These are phyloP conservation scores for Saturnispora kantuleensis DNA, from an alignment of 805 yeast species.

Conservation along the genomic window DNA sequence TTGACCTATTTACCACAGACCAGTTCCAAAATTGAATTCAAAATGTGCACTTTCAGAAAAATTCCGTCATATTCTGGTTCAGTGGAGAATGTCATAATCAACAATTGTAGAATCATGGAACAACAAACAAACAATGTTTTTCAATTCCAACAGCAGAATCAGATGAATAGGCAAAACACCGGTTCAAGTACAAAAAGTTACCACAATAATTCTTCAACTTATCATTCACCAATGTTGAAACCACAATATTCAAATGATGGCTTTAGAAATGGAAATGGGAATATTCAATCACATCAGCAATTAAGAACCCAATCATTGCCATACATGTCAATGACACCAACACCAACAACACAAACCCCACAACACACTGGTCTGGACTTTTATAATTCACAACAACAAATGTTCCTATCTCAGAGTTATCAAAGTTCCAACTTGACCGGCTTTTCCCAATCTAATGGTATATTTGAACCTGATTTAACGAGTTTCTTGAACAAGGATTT, in stretches of 20 bases:
- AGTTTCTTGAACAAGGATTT: conserved; percentile 16
- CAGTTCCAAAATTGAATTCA: conserved; percentile 20
- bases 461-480: conserved; percentile 8
- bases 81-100: conserved; percentile 20
- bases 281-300: conserved; percentile 6
- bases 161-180: conserved; percentile 8
- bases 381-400: conserved; percentile 4
- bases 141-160: conserved; percentile 20
- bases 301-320: conserved; percentile 4
- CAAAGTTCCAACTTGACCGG: background rate
- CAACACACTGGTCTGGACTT: conserved; percentile 4
- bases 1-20: conserved; percentile 17
- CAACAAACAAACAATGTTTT: conserved; percentile 20
- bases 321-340: background rate
- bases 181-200: conserved; percentile 2
- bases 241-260: conserved; percentile 6
- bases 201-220: background rate
- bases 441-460: background rate
- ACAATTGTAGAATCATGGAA: conserved; percentile 25
- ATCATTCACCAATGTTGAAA: conserved; percentile 7
- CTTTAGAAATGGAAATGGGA: background rate
- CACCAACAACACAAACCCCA: background rate
- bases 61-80: conserved; percentile 22
- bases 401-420: conserved; percentile 9
- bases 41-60: conserved; percentile 25